These are phyloP conservation scores for Talaromyces stipitatus DNA, from an alignment of 495 filamentous ascomycete species.

Conservation along the genomic window DNA sequence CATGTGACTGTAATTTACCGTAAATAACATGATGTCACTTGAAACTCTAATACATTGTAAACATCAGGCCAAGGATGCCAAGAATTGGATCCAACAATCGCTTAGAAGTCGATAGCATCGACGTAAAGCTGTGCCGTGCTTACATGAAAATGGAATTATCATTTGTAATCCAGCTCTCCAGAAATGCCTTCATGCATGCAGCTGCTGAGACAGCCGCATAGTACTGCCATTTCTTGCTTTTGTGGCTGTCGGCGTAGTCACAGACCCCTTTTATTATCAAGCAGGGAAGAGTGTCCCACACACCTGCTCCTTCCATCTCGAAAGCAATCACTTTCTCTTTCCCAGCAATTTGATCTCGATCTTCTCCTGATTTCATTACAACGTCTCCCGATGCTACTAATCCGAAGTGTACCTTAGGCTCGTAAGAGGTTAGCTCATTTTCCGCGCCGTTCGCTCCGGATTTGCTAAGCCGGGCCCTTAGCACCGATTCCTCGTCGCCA, in stretches of 20 bases:
- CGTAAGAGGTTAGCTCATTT: too few species aligned
- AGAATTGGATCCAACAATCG: too few species aligned
- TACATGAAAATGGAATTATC: too few species aligned
- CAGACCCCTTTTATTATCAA: slow-evolving; percentile 28
- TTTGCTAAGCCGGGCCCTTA: too few species aligned
- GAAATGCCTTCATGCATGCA: slow-evolving; percentile 14
- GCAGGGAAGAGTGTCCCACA: slow-evolving; percentile 20
- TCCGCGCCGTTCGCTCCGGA: too few species aligned
- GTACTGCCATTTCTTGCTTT: slow-evolving; percentile 27
- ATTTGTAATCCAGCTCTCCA: slow-evolving; percentile 11
- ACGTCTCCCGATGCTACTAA: slow-evolving; percentile 14
- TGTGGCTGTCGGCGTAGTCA: slow-evolving; percentile 32
- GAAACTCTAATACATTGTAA: too few species aligned
- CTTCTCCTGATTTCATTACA: slow-evolving; percentile 16
- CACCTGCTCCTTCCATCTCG: slow-evolving; percentile 31
- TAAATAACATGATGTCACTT: too few species aligned
- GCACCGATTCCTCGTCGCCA: too few species aligned
- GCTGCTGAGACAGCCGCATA: slow-evolving; percentile 25
- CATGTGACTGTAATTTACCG: too few species aligned
- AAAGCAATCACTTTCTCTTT: slow-evolving; percentile 20
- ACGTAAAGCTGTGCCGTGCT: too few species aligned
- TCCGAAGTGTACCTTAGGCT: slow-evolving; percentile 10
- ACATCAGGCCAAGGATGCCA: too few species aligned
- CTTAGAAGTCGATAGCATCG: too few species aligned
- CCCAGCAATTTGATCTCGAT: slow-evolving; percentile 11